Evolutionary conservation across 2,329 filamentous ascomycete genomes (phyloP), one percentile per base, ranked within the genome.

Genomic region (Ophiocordyceps camponoti-leonardi): DNA sequence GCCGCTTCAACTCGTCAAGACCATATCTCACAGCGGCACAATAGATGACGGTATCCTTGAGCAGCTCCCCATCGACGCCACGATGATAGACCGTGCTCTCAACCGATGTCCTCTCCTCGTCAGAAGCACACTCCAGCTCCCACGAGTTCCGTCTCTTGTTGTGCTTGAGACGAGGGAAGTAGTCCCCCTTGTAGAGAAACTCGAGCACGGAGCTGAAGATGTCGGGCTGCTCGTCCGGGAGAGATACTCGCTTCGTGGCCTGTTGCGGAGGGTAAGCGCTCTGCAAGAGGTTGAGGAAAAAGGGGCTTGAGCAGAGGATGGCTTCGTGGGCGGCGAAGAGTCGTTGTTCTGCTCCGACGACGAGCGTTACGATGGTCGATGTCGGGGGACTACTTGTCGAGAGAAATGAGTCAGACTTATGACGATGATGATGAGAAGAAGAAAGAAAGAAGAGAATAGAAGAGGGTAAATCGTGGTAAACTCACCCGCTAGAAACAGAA

Each of bases 251-350:
- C 65, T 86, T 87, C 58, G 57, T 55, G 5, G 56, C 46, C 20
- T 55, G 50, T 44, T 64, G 61, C 51, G 58, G 26, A 5, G 26
- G 57, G 52, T 59, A 63, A 13, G 55, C 52, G 48, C 56, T 61
- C 47, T 60, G 57, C 10, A 65, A 54, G 45, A 60, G 59, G 43
- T 59, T 54, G 45, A 51, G 53, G 65, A 95, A 94, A 72, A 81
- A 94, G 8, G 86, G 79, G 12, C 86, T 92, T 46, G 74, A 68
- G 59, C 72, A 75, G 48, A 95, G 78, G 49, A 94, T 75, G 53
- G 92, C 83, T 67, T 94, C 85, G 61, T 94, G 88, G 7, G 86
- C 86, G 35, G 88, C 88, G 58, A 95, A 95, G 53, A 94, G 81
- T 20, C 88, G 79, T 61, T 87, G 81, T 52, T 88, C 81, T 6